Conservation (phyloP, 371 early-diverging fungal genomes). For the Mucor velutinosus region DNA sequence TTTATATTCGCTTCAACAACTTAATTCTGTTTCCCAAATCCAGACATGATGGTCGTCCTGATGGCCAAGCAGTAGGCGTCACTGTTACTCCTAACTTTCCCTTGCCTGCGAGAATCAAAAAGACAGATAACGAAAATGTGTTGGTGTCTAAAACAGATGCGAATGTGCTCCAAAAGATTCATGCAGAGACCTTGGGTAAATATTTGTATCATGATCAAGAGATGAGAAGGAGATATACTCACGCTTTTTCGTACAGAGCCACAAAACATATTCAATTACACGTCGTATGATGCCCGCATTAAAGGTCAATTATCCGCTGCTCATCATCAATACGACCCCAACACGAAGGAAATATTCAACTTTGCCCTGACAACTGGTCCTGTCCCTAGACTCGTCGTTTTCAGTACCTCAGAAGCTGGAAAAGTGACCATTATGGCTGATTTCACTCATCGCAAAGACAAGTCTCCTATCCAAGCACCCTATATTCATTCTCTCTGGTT, state of each 20-base stretch:
- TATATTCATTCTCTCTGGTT: conserved; percentile 47
- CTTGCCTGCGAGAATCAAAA: conserved; percentile 20
- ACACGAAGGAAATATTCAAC: conserved; percentile 53
- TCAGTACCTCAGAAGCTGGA: conserved; percentile 32
- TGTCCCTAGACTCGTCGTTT: conserved; percentile 26
- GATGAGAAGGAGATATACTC: not conserved
- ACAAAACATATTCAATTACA: conserved; percentile 49
- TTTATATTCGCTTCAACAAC: not conserved
- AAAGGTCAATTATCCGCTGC: conserved; percentile 55
- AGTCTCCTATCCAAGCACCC: conserved; percentile 20
- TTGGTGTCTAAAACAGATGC: conserved; percentile 64
- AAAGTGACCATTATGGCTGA: conserved; percentile 39
- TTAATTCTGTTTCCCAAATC: not conserved
- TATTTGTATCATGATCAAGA: not conserved
- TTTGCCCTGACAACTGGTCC: conserved; percentile 23
- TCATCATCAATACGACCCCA: conserved; percentile 58
- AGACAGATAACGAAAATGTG: not conserved
- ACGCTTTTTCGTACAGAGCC: conserved; percentile 39
- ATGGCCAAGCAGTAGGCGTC: conserved; percentile 45
- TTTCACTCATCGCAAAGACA: conserved; percentile 34
- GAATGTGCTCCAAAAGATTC: conserved; percentile 59
- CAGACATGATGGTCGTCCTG: conserved; percentile 10
- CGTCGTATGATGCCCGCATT: conserved; percentile 40
- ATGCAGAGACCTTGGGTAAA: conserved; percentile 61
- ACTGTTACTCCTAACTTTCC: conserved; percentile 62